Evolutionary conservation across 2,329 filamentous ascomycete species (phyloP).

Genomic region (Cyphellophora attinorum): DNA sequence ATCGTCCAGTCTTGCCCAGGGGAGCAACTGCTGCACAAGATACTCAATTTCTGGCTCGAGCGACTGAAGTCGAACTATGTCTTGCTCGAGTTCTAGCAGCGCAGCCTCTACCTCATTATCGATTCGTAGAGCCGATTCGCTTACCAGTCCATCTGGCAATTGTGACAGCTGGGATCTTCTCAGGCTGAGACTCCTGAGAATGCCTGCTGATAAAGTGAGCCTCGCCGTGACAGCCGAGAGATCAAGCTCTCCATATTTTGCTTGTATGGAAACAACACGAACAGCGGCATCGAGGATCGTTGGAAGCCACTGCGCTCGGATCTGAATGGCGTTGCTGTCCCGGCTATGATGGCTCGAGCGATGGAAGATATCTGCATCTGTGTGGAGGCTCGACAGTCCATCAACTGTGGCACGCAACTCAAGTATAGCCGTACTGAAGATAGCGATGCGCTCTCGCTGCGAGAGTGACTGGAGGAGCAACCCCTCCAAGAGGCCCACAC

Average conservation of each 20-base stretch:
- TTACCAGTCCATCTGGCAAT: slow-evolving; percentile 42
- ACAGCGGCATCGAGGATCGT: neutral
- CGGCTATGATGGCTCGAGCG: no score
- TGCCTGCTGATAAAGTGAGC: slow-evolving; percentile 42
- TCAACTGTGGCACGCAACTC: neutral
- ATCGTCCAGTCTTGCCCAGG: slow-evolving; percentile 47
- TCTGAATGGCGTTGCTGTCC: no score
- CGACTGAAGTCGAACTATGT: neutral
- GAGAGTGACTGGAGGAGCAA: slow-evolving; percentile 49
- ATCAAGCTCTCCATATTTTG: slow-evolving; percentile 49
- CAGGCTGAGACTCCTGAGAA: slow-evolving; percentile 35
- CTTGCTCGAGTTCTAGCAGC: neutral
- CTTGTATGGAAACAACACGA: slow-evolving; percentile 43
- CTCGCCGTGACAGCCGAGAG: slow-evolving; percentile 35
- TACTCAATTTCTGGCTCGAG: slow-evolving; percentile 52
- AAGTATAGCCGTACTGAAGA: neutral
- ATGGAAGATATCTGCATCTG: neutral
- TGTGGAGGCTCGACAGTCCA: neutral
- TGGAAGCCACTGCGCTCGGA: neutral
- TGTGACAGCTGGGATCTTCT: slow-evolving; percentile 33
- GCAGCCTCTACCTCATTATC: no score
- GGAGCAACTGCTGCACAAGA: slow-evolving; percentile 54
- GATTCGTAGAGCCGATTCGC: no score
- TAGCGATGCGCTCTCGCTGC: slow-evolving; percentile 23
- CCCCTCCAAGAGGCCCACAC: slow-evolving; percentile 78